Base-by-base conservation (phyloP, 805 yeast genomes). In the Saturnispora dispora region DNA sequence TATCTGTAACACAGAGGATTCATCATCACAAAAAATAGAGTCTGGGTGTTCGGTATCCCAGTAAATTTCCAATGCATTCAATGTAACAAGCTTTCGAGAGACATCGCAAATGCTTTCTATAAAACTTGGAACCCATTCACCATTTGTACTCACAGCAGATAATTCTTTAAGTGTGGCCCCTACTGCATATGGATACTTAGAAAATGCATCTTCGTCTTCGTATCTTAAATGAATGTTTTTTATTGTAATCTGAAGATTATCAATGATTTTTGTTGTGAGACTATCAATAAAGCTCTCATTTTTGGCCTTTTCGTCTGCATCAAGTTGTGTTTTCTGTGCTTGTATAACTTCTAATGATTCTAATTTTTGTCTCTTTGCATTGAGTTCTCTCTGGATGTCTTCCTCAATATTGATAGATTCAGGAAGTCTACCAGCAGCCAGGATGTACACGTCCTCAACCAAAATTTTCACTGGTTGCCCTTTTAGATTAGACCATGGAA, bases 401-500 rank as follows among this genome's bases (percentile, higher is more conserved):
- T 81, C 84, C 23, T 76, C 81, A 3, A 71, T 63, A 57, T 82
- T 75, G 55, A 70, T 77, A 15, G 76, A 80, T 15, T 76, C 75
- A 39, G 78, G 71, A 4, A 81, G 66, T 20, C 82, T 80, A 1
- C 98, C 96, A 2, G 83, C 72, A 1, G 95, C 95, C 35, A 95
- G 71, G 27, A 93, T 63, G 59, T 83, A 89, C 11, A 89, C 91
- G 63, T 93, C 93, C 59, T 93, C 91, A 53, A 93, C 84, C 11
- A 79, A 71, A 13, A 93, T 78, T 63, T 87, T 88, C 7, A 91
- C 98, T 0, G 99, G 98, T 61, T 90, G 87, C 20, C 86, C 82
- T 63, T 90, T 90, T 57, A 95, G 71, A 62, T 89, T 93, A 1
- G 97, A 84, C 97, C 98, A 95, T 0, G 99, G 99, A 37, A 93